Evolutionary conservation across 768 basidiomycete species (phyloP), one percentile per base, ranked within the genome.

Genomic region (Ramaria sp.): DNA sequence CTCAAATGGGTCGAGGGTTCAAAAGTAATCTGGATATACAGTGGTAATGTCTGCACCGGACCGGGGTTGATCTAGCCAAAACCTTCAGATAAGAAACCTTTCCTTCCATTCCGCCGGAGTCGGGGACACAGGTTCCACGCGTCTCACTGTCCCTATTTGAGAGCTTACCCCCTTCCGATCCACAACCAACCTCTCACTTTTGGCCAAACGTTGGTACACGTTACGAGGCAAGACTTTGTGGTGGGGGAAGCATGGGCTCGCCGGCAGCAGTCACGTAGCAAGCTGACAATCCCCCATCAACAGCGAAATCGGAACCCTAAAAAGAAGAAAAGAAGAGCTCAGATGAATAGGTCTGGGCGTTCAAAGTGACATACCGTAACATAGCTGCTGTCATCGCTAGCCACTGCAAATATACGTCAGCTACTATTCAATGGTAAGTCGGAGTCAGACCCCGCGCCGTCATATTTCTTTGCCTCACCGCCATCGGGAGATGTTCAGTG

Each of bases 331-430:
- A 57, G 51, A 27, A 12, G 22, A n/a, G 43, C 27, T 27, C 27
- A 27, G 27, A 13, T 37, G 34, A 17, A 17, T 1, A 6, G 15
- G 41, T 22, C 20, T 27, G 48, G 47, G 50, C 27, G 45, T 47
- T 20, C 20, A 51, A 47, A 72, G 27, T 13, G 54, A 38, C 83
- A 47, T 63, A 95, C 94, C 22, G 93, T 99, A 68, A 97, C 80
- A 68, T 95, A 99, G 69, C 90, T 93, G 64, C 91, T 93, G 51
- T 99, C 96, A 69, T 94, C 89, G 62, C 89, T 91, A 4, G 93
- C 96, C 65, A 92, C 86, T 86, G 65, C 24, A 51, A 31, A 47
- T 33, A 45, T 46, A 54, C 54, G 48, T 53, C 41, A 20, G 50
- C 46, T 11, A 57, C 57, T 59, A 51, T 24, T 55, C 38, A 59